Evolutionary conservation across 257 asterid genomes (phyloP).

Genomic region (Leptodermis oblonga): DNA sequence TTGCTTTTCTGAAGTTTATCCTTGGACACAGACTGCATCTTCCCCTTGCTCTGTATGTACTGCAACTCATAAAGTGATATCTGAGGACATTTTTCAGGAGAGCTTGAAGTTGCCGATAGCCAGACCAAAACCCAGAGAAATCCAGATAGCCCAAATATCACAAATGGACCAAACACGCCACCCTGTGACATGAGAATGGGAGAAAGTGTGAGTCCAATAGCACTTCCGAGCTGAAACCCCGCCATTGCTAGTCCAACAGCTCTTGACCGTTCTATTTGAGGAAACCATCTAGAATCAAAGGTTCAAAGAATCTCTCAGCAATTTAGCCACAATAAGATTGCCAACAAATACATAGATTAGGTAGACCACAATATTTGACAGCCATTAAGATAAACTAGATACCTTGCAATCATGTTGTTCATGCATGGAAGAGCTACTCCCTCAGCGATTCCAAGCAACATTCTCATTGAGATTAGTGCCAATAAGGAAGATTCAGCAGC

Average conservation of each 20-base stretch:
- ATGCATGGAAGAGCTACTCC: conserved; percentile 99
- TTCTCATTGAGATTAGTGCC: conserved; percentile 66
- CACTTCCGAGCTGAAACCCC: conserved; percentile 99
- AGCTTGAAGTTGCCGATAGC: conserved; percentile 85
- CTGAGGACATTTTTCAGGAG: conserved; percentile 71
- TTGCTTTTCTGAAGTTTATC: conserved; percentile 39
- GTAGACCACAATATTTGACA: conserved; percentile 2
- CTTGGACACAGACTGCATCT: conserved; percentile 30
- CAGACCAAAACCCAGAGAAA: conserved; percentile 93
- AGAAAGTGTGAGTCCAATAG: conserved; percentile 91
- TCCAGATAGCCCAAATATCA: conserved; percentile 83
- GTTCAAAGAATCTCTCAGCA: neutral
- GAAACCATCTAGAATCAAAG: conserved; percentile 72
- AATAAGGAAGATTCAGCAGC: conserved; percentile 77
- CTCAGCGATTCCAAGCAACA: conserved; percentile 92
- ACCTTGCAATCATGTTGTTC: conserved; percentile 97
- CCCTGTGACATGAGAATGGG: conserved; percentile 94
- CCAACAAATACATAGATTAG: neutral
- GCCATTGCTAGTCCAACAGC: conserved; percentile 99
- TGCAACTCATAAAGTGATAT: conserved; percentile 69
- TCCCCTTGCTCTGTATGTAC: conserved; percentile 59
- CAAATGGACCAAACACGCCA: conserved; percentile 91
- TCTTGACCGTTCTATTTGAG: conserved; percentile 88
- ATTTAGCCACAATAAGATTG: neutral
- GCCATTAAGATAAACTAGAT: conserved; percentile 9